phyloP scores from a whole-genome alignment of 169 alveolate species.

The Eimeria praecox region DNA sequence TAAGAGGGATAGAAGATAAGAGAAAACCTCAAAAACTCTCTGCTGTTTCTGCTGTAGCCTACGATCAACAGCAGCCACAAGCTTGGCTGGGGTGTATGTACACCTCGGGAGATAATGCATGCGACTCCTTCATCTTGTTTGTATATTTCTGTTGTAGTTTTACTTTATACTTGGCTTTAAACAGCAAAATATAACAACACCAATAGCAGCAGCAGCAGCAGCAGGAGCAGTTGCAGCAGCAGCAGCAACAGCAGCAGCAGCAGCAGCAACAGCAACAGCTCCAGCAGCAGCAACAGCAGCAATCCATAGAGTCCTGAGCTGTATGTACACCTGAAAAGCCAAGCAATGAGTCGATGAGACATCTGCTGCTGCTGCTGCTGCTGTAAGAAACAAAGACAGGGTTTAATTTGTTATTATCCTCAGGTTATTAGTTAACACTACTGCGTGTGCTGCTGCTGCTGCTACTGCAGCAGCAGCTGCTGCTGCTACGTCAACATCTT shows the following conservation, averaged over 20 bases:
- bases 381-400: not conserved
- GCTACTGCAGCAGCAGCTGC: not conserved
- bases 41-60: not conserved
- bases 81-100: too few relatives aligned
- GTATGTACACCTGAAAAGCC: not conserved
- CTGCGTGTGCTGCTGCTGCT: not conserved
- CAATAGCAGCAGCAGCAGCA: conserved; percentile 7
- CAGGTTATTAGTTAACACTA: not conserved
- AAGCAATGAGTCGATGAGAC: not conserved
- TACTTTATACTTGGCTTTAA: not conserved
- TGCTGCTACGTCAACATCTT: not conserved
- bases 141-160: not conserved
- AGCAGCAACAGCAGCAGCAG: not conserved
- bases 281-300: conserved; percentile 12
- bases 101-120: not conserved
- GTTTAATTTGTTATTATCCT: not conserved
- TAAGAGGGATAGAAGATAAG: too few relatives aligned
- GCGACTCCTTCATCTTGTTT: not conserved
- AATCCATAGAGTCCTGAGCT: not conserved
- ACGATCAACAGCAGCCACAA: not conserved
- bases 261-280: not conserved
- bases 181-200: not conserved
- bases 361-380: not conserved
- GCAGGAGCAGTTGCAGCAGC: not conserved
- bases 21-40: not conserved